phyloP scores from a whole-genome alignment of 306 rosid genomes.

The Clitoria ternatea region DNA sequence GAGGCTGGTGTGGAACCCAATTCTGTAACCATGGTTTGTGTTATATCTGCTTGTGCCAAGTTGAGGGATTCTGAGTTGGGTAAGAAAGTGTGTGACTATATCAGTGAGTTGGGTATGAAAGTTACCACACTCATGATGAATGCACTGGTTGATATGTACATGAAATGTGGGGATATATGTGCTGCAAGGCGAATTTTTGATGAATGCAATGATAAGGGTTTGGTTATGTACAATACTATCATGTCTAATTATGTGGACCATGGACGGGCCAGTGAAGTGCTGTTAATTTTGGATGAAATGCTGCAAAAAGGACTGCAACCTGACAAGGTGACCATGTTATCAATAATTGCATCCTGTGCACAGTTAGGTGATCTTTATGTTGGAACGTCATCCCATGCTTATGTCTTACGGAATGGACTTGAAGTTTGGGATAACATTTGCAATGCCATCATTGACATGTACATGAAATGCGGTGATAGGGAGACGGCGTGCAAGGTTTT shows the following conservation, averaged over 20 bases:
- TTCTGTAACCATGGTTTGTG: slow-evolving; percentile 63
- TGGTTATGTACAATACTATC: slow-evolving; percentile 74
- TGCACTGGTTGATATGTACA: slow-evolving; percentile 73
- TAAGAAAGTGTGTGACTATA: slow-evolving; percentile 36
- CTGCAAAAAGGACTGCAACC: slow-evolving; percentile 46
- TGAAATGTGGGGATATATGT: slow-evolving; percentile 65
- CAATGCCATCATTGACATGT: slow-evolving; percentile 78
- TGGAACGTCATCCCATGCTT: slow-evolving; percentile 65
- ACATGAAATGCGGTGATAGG: slow-evolving; percentile 66
- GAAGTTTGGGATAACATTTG: slow-evolving; percentile 64
- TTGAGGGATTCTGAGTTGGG: slow-evolving; percentile 65
- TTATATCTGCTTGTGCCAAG: slow-evolving; percentile 76
- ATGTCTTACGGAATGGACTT: slow-evolving; percentile 58
- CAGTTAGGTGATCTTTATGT: slow-evolving; percentile 49
- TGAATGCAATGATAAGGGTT: slow-evolving; percentile 43
- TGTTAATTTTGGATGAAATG: slow-evolving; percentile 44
- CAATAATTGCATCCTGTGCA: slow-evolving; percentile 58
- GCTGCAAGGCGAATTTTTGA: slow-evolving; percentile 46
- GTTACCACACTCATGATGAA: slow-evolving; percentile 53
- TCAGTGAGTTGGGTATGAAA: slow-evolving; percentile 45
- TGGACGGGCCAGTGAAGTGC: slow-evolving; percentile 50
- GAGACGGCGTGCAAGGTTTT: slow-evolving; percentile 52
- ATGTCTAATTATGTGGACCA: slow-evolving; percentile 65
- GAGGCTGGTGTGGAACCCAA: slow-evolving; percentile 49
- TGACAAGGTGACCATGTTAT: slow-evolving; percentile 62